Evolutionary conservation across 805 yeast genomes (phyloP).

Genomic region (Yamadazyma paraphyllophila): DNA sequence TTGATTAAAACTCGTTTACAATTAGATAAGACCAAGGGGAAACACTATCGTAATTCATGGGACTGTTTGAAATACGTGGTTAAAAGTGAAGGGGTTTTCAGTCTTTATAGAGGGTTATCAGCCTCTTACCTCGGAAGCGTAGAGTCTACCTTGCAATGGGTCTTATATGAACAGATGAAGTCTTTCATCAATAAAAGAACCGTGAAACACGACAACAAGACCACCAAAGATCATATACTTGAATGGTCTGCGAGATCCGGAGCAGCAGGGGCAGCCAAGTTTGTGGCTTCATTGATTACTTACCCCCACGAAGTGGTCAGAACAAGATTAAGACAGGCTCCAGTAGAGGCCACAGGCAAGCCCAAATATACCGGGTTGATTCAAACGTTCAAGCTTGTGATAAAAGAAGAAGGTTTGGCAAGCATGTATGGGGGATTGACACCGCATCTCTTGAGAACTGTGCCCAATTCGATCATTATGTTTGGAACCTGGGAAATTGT

Average conservation of each 20-base stretch:
- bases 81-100: slow-evolving; percentile 71
- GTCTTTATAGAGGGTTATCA: slow-evolving; percentile 86
- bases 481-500: slow-evolving; percentile 96
- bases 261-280: slow-evolving; percentile 95
- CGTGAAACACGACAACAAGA: slow-evolving; percentile 32
- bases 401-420: slow-evolving; percentile 87
- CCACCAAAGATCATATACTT: slow-evolving; percentile 59
- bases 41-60: slow-evolving; percentile 75
- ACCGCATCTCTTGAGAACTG: slow-evolving; percentile 94
- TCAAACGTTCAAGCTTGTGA: slow-evolving; percentile 81
- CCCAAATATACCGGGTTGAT: slow-evolving; percentile 87
- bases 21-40: slow-evolving; percentile 69
- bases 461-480: slow-evolving; percentile 97
- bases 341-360: slow-evolving; percentile 65
- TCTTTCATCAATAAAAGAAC: slow-evolving; percentile 55
- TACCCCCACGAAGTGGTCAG: slow-evolving; percentile 98
- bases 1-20: slow-evolving; percentile 91
- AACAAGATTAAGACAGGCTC: slow-evolving; percentile 94
- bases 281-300: slow-evolving; percentile 86
- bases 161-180: slow-evolving; percentile 93
- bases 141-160: slow-evolving; percentile 95
- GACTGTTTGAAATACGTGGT: slow-evolving; percentile 77
- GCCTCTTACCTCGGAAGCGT: slow-evolving; percentile 93
- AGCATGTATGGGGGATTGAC: slow-evolving; percentile 98
- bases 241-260: slow-evolving; percentile 98